Base-by-base conservation (phyloP, 306 rosid genomes). In the Alnus rubra region DNA sequence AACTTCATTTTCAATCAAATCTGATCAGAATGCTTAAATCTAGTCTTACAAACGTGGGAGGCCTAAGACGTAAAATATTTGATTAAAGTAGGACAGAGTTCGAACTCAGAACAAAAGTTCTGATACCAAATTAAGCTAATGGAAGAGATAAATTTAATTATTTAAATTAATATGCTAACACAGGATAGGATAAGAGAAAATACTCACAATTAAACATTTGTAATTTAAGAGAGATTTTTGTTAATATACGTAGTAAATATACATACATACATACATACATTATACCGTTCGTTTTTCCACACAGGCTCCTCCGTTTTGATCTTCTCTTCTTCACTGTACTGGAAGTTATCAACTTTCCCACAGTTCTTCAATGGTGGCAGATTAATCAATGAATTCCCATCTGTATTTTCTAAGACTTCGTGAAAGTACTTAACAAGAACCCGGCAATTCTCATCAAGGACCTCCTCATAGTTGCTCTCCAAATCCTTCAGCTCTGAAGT, bases 271-370 rank as follows among this genome's bases (percentile, higher is more conserved):
- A 42, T 4, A 49, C 52, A 49, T 94, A 94, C 98, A 86, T 94
- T 92, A 87, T 90, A 84, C 92, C 93, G 98, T 88, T 93, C 89
- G 84, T 87, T 90, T 79, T 76, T 63, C 7, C 85, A 80, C 64
- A n/a, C 48, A 71, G 78, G 52, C 55, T 79, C 81, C 78, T 67
- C 74, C 54, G 82, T 79, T 74, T 84, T 82, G 56, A 5, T 69
- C 18, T 48, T 79, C 80, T 77, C 82, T 71, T 23, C 62, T 19
- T 71, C 71, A 49, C 10, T 71, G 18, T 13, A 28, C 75, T 79
- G 78, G 75, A 67, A 4, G 9, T 39, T 70, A 35, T 45, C 82
- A 31, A 52, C 78, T 45, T 83, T 76, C 30, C 69, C 70, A 1
- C 47, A 28, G 12, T 65, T 79, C 19, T 79, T 53, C 82, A 88